phyloP scores from a whole-genome alignment of 2,329 filamentous ascomycete genomes.

The Fusarium napiforme region DNA sequence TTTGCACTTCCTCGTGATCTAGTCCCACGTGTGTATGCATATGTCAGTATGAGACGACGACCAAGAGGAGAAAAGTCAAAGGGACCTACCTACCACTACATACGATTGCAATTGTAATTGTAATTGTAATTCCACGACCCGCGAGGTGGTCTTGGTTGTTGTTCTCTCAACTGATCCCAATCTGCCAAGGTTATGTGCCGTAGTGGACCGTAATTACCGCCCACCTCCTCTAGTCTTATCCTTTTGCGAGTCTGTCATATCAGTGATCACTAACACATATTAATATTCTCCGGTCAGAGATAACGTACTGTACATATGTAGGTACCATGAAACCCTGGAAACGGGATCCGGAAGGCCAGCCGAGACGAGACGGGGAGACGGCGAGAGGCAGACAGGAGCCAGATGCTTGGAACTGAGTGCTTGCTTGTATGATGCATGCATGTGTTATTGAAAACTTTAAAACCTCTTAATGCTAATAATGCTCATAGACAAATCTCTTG shows the following conservation, averaged over 20 bases:
- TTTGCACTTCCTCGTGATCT: slow-evolving; percentile 14
- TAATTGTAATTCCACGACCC: not conserved
- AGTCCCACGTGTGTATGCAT: not conserved
- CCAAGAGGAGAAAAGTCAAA: not conserved
- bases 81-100: not conserved
- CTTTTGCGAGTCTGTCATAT: slow-evolving; percentile 17
- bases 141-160: not conserved
- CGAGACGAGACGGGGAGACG: not conserved
- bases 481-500: not conserved
- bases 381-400: not conserved
- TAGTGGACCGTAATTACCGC: not conserved
- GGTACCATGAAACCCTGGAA: not conserved
- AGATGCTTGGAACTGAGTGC: not conserved
- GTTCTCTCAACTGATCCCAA: not conserved
- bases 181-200: slow-evolving; percentile 11
- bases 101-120: not conserved
- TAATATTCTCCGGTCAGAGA: slow-evolving; percentile 3
- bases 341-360: not conserved
- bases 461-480: not conserved
- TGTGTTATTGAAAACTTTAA: not conserved
- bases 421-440: slow-evolving; percentile 9
- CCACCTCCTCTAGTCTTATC: too few relatives aligned
- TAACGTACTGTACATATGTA: not conserved
- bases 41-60: not conserved
- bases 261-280: not conserved